Evolutionary conservation across 2,329 filamentous ascomycete genomes (phyloP), one percentile per base, ranked within the genome.

Genomic region (Fonsecaea monophora): DNA sequence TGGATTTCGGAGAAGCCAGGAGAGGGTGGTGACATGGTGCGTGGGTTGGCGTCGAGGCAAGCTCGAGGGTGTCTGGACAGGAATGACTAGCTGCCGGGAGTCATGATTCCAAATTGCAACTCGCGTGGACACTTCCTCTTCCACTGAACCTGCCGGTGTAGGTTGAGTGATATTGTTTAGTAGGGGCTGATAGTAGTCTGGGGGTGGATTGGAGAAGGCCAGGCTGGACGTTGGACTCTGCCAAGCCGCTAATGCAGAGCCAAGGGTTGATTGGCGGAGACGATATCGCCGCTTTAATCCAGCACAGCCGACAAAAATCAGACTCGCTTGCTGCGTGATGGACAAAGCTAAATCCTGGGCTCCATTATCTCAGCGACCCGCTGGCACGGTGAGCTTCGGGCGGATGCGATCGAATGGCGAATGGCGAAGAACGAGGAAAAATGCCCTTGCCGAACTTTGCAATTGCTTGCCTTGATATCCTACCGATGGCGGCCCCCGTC

Each of bases 1-100:
- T 72, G 69, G 54, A 69, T 56, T 62, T 67, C 68, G 30, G 70
- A 56, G 65, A 73, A 73, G 64, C 66, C 69, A 53, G 59, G 35
- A 5, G 68, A 60, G 18, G 63, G 67, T 54, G 67, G 64, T 38
- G 64, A 48, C 60, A 62, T 68, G 59, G 66, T 30, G 10, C 53
- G 25, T 18, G 25, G 7, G 53, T n/a, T 15, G 12, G 45, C 59
- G 42, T 61, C 59, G 59, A 61, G 59, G 53, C 32, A 25, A 38
- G 48, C 45, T 53, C 59, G 59, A 18, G n/a, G 45, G 35, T 30
- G 45, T 61, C 25, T 21, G 18, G 35, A 35, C 2, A 7, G 1
- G 30, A n/a, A 35, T 61, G 18, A 25, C 32, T 30, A 25, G 59
- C 13, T 25, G 5, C 18, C 59, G 45, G 59, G 59, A 10, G 35